These are phyloP conservation scores for Hypholoma fasciculare DNA, from an alignment of 768 basidiomycete species.

Conservation along the genomic window DNA sequence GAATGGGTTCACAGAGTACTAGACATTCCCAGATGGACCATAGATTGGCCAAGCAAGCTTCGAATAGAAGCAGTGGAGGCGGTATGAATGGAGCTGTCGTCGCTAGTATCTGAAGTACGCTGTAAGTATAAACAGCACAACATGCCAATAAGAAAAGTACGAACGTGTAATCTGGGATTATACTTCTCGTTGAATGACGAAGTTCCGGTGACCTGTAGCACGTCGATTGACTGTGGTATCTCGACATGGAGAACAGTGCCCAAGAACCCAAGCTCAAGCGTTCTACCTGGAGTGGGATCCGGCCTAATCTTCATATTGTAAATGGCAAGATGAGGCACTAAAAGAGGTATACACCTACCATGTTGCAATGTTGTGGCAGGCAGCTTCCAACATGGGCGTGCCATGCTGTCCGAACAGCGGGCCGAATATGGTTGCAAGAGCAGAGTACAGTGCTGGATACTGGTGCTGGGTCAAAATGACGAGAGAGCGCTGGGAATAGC, in stretches of 20 bases:
- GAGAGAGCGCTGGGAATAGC: constrained; percentile 73
- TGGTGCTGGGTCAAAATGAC: constrained; percentile 80
- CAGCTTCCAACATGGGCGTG: constrained; percentile 78
- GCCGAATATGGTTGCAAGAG: constrained; percentile 65
- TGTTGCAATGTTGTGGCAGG: constrained; percentile 80
- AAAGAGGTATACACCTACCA: constrained; percentile 56
- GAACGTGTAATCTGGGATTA: constrained; percentile 52
- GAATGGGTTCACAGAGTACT: constrained; percentile 84
- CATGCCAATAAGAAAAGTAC: constrained; percentile 13
- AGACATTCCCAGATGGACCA: constrained; percentile 96
- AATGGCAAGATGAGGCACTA: constrained; percentile 9
- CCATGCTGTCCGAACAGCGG: constrained; percentile 76
- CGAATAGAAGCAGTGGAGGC: constrained; percentile 60
- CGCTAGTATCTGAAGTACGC: constrained; percentile 59
- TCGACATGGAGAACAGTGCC: constrained; percentile 74
- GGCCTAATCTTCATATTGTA: constrained; percentile 67
- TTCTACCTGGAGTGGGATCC: constrained; percentile 64
- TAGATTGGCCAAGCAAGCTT: constrained; percentile 62
- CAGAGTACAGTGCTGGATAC: constrained; percentile 83
- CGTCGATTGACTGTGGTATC: constrained; percentile 66
- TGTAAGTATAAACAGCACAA: not conserved
- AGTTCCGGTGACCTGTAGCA: constrained; percentile 69
- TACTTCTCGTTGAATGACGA: constrained; percentile 51
- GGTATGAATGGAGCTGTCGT: constrained; percentile 59
- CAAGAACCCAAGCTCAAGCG: constrained; percentile 81